Evolutionary conservation across 306 rosid species (phyloP), one percentile per base, ranked within the genome.

Genomic region (Prunus kanzakura): DNA sequence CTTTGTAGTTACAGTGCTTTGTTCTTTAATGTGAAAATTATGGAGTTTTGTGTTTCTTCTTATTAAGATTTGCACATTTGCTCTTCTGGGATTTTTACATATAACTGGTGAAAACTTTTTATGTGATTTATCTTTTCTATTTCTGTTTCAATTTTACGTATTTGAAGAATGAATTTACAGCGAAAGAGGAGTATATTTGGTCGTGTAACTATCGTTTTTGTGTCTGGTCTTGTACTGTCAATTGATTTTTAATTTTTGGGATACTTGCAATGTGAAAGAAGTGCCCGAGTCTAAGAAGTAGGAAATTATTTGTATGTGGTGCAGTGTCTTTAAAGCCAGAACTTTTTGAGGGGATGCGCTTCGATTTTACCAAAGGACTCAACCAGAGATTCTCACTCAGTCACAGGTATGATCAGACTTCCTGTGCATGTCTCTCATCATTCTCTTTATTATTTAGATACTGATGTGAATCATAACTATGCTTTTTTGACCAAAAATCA

Each of bases 321-420:
- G 69, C 86, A 96, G 99, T 93, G 97, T 93, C 99, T n/a, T 85
- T 96, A 47, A 96, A 93, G 71, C 99, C 99, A n/a, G 99, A 93
- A 54, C 86, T 87, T 47, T 96, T 96, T 22, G 99, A 96, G 79
- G 99, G 99, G 23, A 76, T 93, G 94, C 92, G 98, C 15, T 91
- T 96, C 80, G 99, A 96, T 85, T 96, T 96, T 76, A 93, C 96
- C 73, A 96, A 87, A 80, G 92, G 92, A 35, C 96, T 96, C 65
- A 96, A 91, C 78, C 98, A 89, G 64, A 91, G 86, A 79, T 96
- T 96, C 70, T 87, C 99, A 14, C 96, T 96, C 78, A 93, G 97
- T 80, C 99, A 96, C 86, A 96, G 99, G 99, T 96, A 9, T 30
- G 78, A 74, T 74, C 45, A 29, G 13, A 13, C 18, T n/a, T 63